Evolutionary conservation across 2,329 filamentous ascomycete genomes (phyloP), one percentile per base, ranked within the genome.

Genomic region (Lithohypha guttulata): DNA sequence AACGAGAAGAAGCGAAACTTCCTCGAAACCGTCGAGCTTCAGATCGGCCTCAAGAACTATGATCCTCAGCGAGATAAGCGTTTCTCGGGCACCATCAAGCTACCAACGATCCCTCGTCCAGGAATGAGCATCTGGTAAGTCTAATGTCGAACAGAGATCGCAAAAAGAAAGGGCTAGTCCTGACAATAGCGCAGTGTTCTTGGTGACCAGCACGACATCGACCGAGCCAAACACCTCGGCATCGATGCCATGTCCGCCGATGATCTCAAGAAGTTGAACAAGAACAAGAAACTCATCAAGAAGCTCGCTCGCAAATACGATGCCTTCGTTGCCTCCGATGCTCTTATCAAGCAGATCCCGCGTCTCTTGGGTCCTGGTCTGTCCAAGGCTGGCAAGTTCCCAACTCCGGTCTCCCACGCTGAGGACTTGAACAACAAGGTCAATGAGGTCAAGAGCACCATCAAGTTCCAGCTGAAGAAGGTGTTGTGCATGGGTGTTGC

Each of bases 201-300:
- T 66, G 72, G 85, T 71, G 75, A 91, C 78, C 73, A 93, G 81
- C 89, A 96, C 77, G 91, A 98, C 78, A 93, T 98, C 64, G 91
- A 98, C 69, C 87, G 91, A 78, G 89, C 91, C 64, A 98, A 98
- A 81, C 91, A 98, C 77, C 84, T 86, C 62, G 89, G 86, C 67
- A 79, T 96, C 57, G 91, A 98, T 65, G 86, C 89, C 73, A 96
- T 96, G 91, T 93, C 84, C 61, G 71, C 84, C 54, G 91, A 98
- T 61, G 91, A 98, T 71, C 73, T 98, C 73, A 98, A 98, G 84
- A 98, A 98, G 83, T 85, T 98, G 57, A 98, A 98, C 83, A 98
- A 98, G 85, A 98, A 98, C 85, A 96, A 98, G 84, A 98, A 98
- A 83, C 81, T 96, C 62, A 95, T 98, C 81, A 98, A 98, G 86